Evolutionary conservation across 1,284 basidiomycete genomes (phyloP), one percentile per base, ranked within the genome.

Genomic region (Pseudomicrostroma phylloplanum): DNA sequence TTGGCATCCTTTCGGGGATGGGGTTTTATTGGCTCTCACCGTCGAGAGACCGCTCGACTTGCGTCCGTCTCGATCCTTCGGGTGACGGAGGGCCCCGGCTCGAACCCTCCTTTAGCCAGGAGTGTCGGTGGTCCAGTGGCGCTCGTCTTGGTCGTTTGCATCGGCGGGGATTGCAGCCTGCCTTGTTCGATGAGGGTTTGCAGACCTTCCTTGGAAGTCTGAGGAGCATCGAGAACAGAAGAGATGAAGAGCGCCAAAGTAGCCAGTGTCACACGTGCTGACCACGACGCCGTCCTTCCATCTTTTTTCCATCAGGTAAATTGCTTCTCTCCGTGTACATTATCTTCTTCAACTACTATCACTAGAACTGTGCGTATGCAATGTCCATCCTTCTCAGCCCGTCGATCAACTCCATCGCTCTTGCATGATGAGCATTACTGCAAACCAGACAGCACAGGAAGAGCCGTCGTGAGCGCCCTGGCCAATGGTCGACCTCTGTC

Each of bases 121-220:
- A 78, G 74, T 71, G 73, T 62, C 58, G 68, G 66, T 69, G 61
- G 67, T 70, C 69, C 70, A 76, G 76, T 67, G 74, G 69, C 62
- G 69, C 67, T 49, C 59, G 65, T 41, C 57, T 65, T 61, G 66
- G 70, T 73, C 70, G 75, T 67, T 74, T 71, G 76, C 61, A 76
- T 78, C 71, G 72, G 61, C 65, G 72, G 26, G 53, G 74, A 72
- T 78, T 39, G 76, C 67, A 76, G 76, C 76, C 73, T 67, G 74
- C 73, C 70, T 67, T 78, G 76, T 71, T 70, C 64, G 68, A 75
- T 78, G 76, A 78, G 76, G 75, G 76, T 68, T 70, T 67, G 65
- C 71, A 76, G 75, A 77, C 76, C 76, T 78, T 78, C 76, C 76
- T 78, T 78, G 76, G 76, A 78, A 77, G 76, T 78, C 76, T 76